phyloP scores from a whole-genome alignment of 2,329 filamentous ascomycete species.

The Cadophora sp. region DNA sequence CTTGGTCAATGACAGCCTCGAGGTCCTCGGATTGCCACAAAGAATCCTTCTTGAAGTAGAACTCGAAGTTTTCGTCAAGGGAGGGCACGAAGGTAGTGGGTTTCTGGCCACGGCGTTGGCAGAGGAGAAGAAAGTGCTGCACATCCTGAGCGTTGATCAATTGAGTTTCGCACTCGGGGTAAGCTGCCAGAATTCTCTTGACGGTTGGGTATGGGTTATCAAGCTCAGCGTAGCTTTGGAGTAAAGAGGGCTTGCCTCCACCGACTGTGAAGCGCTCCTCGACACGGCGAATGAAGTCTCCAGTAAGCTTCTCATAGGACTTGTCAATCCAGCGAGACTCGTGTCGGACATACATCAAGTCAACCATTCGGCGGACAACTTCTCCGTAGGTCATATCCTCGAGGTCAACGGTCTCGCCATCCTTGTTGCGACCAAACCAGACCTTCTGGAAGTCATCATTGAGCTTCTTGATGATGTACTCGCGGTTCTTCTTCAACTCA shows the following conservation, averaged over 20 bases:
- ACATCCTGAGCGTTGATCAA: constrained; percentile 98
- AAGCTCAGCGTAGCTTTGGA: constrained; percentile 91
- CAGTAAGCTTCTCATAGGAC: constrained; percentile 82
- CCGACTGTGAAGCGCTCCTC: constrained; percentile 92
- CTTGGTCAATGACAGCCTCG: constrained; percentile 93
- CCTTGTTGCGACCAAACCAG: constrained; percentile 89
- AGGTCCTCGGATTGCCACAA: constrained; percentile 99
- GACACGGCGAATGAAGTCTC: constrained; percentile 94
- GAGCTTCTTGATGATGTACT: constrained; percentile 93
- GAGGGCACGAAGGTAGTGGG: constrained; percentile 94
- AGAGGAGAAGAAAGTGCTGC: constrained; percentile 93
- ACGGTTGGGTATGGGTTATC: constrained; percentile 80
- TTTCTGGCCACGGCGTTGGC: constrained; percentile 91
- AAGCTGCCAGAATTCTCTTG: constrained; percentile 79
- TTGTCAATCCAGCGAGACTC: constrained; percentile 91
- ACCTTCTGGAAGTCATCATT: constrained; percentile 98
- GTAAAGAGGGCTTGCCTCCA: constrained; percentile 75
- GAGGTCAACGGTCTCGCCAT: constrained; percentile 81
- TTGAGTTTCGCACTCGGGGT: constrained; percentile 86
- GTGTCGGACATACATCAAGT: constrained; percentile 90
- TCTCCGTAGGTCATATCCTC: constrained; percentile 97
- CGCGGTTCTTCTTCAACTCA: constrained; percentile 86
- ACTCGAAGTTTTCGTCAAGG: constrained; percentile 97
- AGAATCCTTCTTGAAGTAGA: constrained; percentile 99
- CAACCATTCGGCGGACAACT: constrained; percentile 84